Percentiles rank a stretch among this genome's conserved stretches.
phyloP scores from a whole-genome alignment of 805 yeast genomes.

The Pichia rugopelliculosa region DNA sequence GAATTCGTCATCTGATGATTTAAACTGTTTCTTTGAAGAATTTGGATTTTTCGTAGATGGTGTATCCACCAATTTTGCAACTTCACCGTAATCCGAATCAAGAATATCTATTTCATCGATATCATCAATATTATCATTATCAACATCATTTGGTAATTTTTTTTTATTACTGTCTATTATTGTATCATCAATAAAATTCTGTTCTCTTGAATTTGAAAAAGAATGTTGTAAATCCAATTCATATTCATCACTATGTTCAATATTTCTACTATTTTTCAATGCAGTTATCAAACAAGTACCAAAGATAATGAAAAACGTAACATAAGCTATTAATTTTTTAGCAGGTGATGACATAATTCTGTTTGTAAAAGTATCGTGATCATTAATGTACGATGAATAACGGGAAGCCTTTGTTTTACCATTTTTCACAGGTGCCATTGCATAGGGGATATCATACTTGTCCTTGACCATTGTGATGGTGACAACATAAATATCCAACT shows the following conservation, averaged over 20 bases:
- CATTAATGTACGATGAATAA: conserved; percentile 17
- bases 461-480: background rate
- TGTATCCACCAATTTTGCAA: background rate
- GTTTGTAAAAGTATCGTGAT: conserved; percentile 1
- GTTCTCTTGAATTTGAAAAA: background rate
- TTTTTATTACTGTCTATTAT: background rate
- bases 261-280: conserved; percentile 1
- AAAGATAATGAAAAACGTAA: conserved; percentile 9
- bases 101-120: conserved; percentile 7
- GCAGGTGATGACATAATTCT: conserved; percentile 28
- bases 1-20: background rate
- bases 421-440: conserved; percentile 22
- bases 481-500: too few species aligned
- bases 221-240: conserved; percentile 10
- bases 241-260: conserved; percentile 2
- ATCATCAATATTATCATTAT: background rate
- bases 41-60: background rate
- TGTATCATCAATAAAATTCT: conserved; percentile 4
- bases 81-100: conserved; percentile 8
- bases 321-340: conserved; percentile 10
- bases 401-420: conserved; percentile 16
- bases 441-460: conserved; percentile 32
- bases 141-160: background rate
- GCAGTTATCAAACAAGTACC: conserved; percentile 9
- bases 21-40: background rate